These are phyloP conservation scores for Saccharomyces hybrid DNA, from an alignment of 1,139 yeast species.

Conservation along the genomic window DNA sequence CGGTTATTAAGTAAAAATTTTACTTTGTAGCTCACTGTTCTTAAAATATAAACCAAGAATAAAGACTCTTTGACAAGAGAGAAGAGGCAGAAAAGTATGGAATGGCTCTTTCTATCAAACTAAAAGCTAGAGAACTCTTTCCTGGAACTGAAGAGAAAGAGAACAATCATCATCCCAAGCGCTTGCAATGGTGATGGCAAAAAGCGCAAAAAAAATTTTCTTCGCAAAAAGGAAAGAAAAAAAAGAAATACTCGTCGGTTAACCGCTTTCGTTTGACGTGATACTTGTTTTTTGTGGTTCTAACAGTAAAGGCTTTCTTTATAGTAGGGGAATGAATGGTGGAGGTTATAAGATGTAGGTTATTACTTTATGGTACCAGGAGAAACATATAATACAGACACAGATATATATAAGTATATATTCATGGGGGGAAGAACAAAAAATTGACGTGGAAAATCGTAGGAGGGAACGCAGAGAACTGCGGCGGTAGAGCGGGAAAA, in stretches of 20 bases:
- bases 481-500: not conserved
- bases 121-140: not conserved
- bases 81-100: not conserved
- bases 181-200: not conserved
- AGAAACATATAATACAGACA: not conserved
- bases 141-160: not conserved
- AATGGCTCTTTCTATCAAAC: not conserved
- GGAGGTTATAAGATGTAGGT: not conserved
- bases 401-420: not conserved
- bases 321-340: not conserved
- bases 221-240: not conserved
- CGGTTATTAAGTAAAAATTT: slow-evolving; percentile 13
- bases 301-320: not conserved
- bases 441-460: not conserved
- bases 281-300: not conserved
- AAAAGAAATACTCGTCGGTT: not conserved
- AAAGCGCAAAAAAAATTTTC: not conserved
- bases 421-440: not conserved
- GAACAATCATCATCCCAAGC: not conserved
- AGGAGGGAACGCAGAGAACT: not conserved
- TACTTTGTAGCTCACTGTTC: slow-evolving; percentile 11
- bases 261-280: not conserved
- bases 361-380: not conserved
- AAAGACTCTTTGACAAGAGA: not conserved
- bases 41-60: slow-evolving; percentile 1